A percentile compares a stretch with the other conserved stretches of the same genome.
These are phyloP conservation scores for Cetraspora pellucida DNA, from an alignment of 192 early-diverging fungal genomes.

Conservation along the genomic window DNA sequence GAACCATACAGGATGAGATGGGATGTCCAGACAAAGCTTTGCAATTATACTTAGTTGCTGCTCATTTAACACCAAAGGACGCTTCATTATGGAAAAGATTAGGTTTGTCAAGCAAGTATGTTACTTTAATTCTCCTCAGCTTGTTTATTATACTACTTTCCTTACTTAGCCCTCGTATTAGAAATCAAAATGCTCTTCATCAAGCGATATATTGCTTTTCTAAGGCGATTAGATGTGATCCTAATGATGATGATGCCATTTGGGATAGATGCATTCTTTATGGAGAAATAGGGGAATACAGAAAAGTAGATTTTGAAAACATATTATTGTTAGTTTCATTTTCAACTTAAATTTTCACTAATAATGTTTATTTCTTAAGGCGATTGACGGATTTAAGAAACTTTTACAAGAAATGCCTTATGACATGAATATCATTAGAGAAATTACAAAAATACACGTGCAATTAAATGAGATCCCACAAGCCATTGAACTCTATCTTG, in stretches of 20 bases:
- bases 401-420: slow-evolving; percentile 66
- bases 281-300: slow-evolving; percentile 51
- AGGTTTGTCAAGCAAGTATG: slow-evolving; percentile 70
- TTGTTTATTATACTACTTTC: not conserved
- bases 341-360: slow-evolving; percentile 20
- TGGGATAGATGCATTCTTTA: slow-evolving; percentile 71
- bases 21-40: slow-evolving; percentile 73
- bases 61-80: slow-evolving; percentile 79
- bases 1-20: slow-evolving; percentile 86
- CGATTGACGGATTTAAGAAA: slow-evolving; percentile 58
- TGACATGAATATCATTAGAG: slow-evolving; percentile 66
- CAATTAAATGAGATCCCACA: slow-evolving; percentile 56
- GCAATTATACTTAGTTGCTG: slow-evolving; percentile 85
- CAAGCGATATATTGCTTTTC: slow-evolving; percentile 86
- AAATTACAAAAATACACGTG: slow-evolving; percentile 62
- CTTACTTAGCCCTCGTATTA: slow-evolving; percentile 23
- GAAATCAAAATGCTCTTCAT: slow-evolving; percentile 62
- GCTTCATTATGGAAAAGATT: slow-evolving; percentile 80
- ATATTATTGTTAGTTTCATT: slow-evolving; percentile 35
- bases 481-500: slow-evolving; percentile 62
- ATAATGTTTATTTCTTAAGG: slow-evolving; percentile 44
- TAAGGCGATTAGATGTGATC: slow-evolving; percentile 67
- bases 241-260: slow-evolving; percentile 66
- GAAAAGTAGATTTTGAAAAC: slow-evolving; percentile 47
- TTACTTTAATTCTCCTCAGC: not conserved